Base-by-base conservation (phyloP, 1,139 yeast genomes). In the Saccharomyces uvarum region DNA sequence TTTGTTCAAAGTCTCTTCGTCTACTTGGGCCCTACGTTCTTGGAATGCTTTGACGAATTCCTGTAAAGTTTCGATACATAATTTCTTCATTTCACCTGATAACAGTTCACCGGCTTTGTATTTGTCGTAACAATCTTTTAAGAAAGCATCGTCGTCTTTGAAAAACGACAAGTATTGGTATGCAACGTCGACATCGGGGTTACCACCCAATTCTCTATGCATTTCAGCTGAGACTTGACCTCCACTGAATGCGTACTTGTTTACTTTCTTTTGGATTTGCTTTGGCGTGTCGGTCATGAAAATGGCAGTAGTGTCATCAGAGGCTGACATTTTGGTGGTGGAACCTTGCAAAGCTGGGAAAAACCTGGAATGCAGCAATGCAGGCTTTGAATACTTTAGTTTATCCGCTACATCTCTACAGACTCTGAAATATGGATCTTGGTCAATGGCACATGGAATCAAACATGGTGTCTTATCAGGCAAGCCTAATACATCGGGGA, bases 261-360 rank as follows among this genome's bases (percentile, higher is more conserved):
- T 95, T 70, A 95, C 87, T 74, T 95, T 95, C 79, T 89, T 93
- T 71, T 88, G 86, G 62, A 95, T 87, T 75, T 88, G 91, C 71
- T 87, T 88, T 52, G 95, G 82, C 1, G 97, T 88, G 72, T 95
- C 99, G 58, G 88, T 91, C 95, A 95, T 86, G 75, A 86, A 93
- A 61, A 95, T 90, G 13, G 95, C 89, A 31, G 91, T 82, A 28
- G 79, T 74, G 51, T 88, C 86, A 70, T 88, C 91, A 26, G 96
- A 86, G 6, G 99, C 98, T 57, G 96, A 86, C 99, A 95, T 95
- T 75, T 95, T 95, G 50, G 98, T 88, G 27, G 90, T 81, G 3
- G 98, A 86, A 51, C 99, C 99, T 77, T 93, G 98, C 65, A 95
- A 79, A 51, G 99, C 98, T 47, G 99, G 99, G 86, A 95, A 93